Conservation (phyloP, 768 basidiomycete species). For the Dendrothele bispora region DNA sequence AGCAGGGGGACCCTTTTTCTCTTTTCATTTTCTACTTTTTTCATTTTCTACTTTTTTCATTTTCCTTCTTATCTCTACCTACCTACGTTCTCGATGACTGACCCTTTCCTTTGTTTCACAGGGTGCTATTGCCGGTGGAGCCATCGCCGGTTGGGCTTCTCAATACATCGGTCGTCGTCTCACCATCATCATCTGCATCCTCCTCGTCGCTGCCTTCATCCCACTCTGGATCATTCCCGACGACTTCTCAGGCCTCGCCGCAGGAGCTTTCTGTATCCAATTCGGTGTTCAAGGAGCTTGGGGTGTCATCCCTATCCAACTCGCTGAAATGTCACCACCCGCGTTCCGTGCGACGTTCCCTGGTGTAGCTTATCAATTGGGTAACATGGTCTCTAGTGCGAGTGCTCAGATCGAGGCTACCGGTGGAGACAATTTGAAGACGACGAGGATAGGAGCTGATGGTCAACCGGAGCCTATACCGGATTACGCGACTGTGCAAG, state of each 20-base stretch:
- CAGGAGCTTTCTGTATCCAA: slow-evolving; percentile 86
- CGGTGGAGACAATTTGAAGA: slow-evolving; percentile 59
- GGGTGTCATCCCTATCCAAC: slow-evolving; percentile 81
- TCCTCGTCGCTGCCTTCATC: slow-evolving; percentile 61
- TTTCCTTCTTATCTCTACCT: neutral
- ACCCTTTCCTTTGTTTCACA: neutral
- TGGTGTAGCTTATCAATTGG: slow-evolving; percentile 82
- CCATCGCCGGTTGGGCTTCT: slow-evolving; percentile 66
- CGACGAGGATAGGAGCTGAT: slow-evolving; percentile 34
- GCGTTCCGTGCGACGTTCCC: slow-evolving; percentile 89
- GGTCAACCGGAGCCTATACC: slow-evolving; percentile 39
- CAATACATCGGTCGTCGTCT: slow-evolving; percentile 84
- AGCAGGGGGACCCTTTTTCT: no score
- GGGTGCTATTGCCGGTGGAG: slow-evolving; percentile 56
- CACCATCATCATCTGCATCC: slow-evolving; percentile 67
- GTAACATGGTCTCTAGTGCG: slow-evolving; percentile 74
- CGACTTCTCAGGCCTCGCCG: slow-evolving; percentile 66
- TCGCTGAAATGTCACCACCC: slow-evolving; percentile 83
- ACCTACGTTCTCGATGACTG: neutral
- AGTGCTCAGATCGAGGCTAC: slow-evolving; percentile 81
- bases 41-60: neutral
- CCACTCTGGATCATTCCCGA: slow-evolving; percentile 84
- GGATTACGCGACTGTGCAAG: slow-evolving; percentile 80
- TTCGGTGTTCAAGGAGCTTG: slow-evolving; percentile 90
- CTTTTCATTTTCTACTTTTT: no score